Evolutionary conservation across 2,329 filamentous ascomycete genomes (phyloP).

Genomic region (Emergomyces orientalis): DNA sequence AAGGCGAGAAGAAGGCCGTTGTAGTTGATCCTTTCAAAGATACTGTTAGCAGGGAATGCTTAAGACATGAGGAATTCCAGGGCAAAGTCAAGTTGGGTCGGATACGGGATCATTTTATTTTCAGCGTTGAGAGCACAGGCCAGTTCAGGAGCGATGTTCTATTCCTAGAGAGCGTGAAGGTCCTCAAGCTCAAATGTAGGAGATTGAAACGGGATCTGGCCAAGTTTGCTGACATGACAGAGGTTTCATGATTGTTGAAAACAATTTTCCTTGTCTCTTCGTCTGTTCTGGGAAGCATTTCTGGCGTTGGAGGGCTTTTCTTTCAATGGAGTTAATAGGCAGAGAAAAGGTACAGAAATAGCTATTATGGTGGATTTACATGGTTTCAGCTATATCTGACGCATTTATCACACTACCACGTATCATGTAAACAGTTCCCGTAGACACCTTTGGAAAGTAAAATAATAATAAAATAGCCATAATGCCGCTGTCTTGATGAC

Average conservation of each 20-base stretch:
- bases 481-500: background rate
- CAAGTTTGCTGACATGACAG: slow-evolving; percentile 32
- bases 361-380: slow-evolving; percentile 1
- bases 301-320: slow-evolving; percentile 25
- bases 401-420: background rate
- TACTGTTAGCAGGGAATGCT: slow-evolving; percentile 84
- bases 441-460: background rate
- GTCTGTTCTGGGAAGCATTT: slow-evolving; percentile 29
- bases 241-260: slow-evolving; percentile 11
- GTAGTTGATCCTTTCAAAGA: slow-evolving; percentile 85
- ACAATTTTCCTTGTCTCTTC: slow-evolving; percentile 8
- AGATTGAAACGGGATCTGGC: slow-evolving; percentile 38
- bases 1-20: slow-evolving; percentile 77
- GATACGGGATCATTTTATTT: slow-evolving; percentile 93
- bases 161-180: slow-evolving; percentile 79
- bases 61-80: slow-evolving; percentile 87
- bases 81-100: slow-evolving; percentile 91
- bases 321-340: slow-evolving; percentile 3
- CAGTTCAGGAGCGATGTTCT: slow-evolving; percentile 91
- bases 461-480: background rate
- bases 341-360: background rate
- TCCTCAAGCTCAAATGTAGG: slow-evolving; percentile 73
- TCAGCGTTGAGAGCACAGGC: slow-evolving; percentile 85
- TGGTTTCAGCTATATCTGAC: background rate
- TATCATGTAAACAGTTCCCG: background rate